Evolutionary conservation across 2,329 filamentous ascomycete species (phyloP), one percentile per base, ranked within the genome.

Genomic region (Colletotrichum sp.): DNA sequence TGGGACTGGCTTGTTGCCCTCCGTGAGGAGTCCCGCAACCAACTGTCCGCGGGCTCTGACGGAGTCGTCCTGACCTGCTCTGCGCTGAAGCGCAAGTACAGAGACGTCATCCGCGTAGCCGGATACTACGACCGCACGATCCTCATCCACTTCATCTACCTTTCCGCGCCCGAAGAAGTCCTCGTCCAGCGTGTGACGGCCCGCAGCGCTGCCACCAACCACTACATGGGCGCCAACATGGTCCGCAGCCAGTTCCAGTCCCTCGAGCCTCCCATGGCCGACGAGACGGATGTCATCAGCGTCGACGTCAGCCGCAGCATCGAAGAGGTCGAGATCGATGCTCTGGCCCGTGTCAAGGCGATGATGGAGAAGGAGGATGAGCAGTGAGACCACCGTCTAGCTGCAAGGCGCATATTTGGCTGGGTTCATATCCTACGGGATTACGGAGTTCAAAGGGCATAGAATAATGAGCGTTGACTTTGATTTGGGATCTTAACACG

Each of bases 211-310:
- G 30, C 72, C n/a, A 87, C 96, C 86, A 93, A 93, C 68, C 97
- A 99, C 84, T 99, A 97, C 86, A 98, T 99, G 96, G 96, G 97
- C 81, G 94, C 95, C 80, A 92, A 92, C 81, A 99, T 99, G 96
- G 96, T 99, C 10, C 93, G 94, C 81, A 98, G 95, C 86, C 97
- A 99, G 84, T 94, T 99, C 79, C 92, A 93, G 78, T 94, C 93
- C 68, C 90, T 99, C n/a, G 96, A 99, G 86, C 92, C 94, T 77
- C 97, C 97, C 0, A 89, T 89, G 68, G 85, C 86, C 62, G 92
- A 95, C 71, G 94, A 96, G 82, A 89, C 85, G 26, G 95, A 97
- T 84, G 93, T 95, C 77, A 89, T 96, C 77, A 91, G 88, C 71
- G 88, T 96, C 75, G 93, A 96, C 82, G 93, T 94, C 71, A 92